Evolutionary conservation across 2,329 filamentous ascomycete genomes (phyloP), one percentile per base, ranked within the genome.

Genomic region (Talaromyces rugulosus): DNA sequence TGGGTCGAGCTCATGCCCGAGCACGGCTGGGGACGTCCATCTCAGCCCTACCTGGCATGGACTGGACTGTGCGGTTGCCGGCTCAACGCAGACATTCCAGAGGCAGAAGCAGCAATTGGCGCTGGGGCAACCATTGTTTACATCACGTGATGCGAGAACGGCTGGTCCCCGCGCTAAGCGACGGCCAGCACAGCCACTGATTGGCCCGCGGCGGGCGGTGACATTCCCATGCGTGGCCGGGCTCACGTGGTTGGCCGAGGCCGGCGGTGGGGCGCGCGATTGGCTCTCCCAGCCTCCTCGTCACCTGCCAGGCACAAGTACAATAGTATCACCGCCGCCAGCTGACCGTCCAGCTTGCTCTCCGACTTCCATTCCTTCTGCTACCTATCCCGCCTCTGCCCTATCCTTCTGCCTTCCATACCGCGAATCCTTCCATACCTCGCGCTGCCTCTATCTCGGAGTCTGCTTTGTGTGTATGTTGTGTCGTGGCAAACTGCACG

Each of bases 171-270:
- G 60, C 60, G 60, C 60, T 62, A 56, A 61, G 44, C 52, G 1
- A 14, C 5, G 3, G 3, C n/a, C 47, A 11, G 12, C 1, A 8
- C 11, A 11, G 18, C 18, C 54, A 28, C 23, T 56, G 55, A 63
- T 63, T 63, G 55, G 62, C 51, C 51, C 40, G 18, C 5, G 8
- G 3, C 11, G 33, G 14, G 12, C 8, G 23, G 28, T 61, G n/a
- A 53, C 58, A 63, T 61, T 63, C 56, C 30, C 56, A 56, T 64
- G 67, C 66, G 68, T 66, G 69, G 68, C 65, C 67, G 67, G 68
- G 56, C 63, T 71, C 66, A 70, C 69, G 64, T 71, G 69, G 63
- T 62, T 64, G 53, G 54, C 27, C 55, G 64, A 54, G 63, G 60
- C 56, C 56, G 66, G 63, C 30, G 33, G 50, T 47, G 69, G 64